phyloP scores from a whole-genome alignment of 164 flowering plant species.

The Vitis amurensis region DNA sequence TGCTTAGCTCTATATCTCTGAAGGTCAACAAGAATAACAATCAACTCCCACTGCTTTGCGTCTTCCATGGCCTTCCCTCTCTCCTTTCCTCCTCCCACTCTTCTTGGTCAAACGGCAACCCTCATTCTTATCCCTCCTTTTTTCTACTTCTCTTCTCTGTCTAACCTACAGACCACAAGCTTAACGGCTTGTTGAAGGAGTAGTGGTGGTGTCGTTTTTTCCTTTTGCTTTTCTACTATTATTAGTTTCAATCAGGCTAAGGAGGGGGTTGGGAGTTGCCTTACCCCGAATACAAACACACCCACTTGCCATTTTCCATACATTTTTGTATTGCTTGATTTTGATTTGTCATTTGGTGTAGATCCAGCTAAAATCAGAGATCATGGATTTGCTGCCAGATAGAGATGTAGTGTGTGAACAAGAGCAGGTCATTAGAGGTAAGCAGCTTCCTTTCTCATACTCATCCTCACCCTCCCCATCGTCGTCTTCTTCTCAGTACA shows the following conservation, averaged over 20 bases:
- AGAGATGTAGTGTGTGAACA: slow-evolving; percentile 19
- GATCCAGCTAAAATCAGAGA: background rate
- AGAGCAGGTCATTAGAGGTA: slow-evolving; percentile 13
- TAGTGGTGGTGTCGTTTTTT: too few relatives aligned
- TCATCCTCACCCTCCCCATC: slow-evolving; percentile 20
- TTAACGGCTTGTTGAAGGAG: too few relatives aligned
- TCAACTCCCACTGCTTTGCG: slow-evolving; percentile 11
- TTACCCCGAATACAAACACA: too few relatives aligned
- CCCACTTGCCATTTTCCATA: background rate
- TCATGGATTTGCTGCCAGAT: slow-evolving; percentile 25
- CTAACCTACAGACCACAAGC: background rate
- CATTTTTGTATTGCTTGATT: background rate
- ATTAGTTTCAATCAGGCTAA: too few relatives aligned
- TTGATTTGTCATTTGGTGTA: background rate
- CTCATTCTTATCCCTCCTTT: slow-evolving; percentile 6
- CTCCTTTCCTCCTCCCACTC: slow-evolving; percentile 5
- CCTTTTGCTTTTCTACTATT: too few relatives aligned
- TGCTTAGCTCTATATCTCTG: slow-evolving; percentile 9
- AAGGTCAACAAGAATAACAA: slow-evolving; percentile 28
- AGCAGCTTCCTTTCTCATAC: slow-evolving; percentile 12
- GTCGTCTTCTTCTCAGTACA: slow-evolving; percentile 26
- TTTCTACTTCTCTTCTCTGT: background rate
- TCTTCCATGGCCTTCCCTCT: slow-evolving; percentile 17
- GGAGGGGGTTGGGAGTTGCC: too few relatives aligned
- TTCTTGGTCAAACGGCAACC: slow-evolving; percentile 31